Evolutionary conservation across 495 filamentous ascomycete genomes (phyloP), one percentile per base, ranked within the genome.

Genomic region (Xylaria sp.): DNA sequence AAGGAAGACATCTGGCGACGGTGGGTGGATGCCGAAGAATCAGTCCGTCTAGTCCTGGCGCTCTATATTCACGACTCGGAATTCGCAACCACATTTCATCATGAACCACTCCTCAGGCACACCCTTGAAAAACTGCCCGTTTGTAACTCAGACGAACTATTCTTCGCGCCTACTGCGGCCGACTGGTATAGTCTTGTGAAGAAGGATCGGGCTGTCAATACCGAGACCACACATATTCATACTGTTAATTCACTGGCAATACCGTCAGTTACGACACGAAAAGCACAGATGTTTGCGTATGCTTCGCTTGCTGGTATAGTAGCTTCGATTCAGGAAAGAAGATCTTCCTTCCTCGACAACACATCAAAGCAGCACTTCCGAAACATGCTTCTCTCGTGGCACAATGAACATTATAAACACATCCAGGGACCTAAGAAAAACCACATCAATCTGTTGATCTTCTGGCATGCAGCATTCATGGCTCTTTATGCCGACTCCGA

Each of bases 391-490:
- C 66, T 68, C 35, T 68, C 66, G 29, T 68, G 66, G 66, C 53
- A 68, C 53, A 55, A 68, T 50, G 66, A 68, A 31, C 40, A 68
- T 37, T 68, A 68, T 43, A 61, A 21, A 19, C 53, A 68, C 53
- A 58, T 68, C 7, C 66, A 68, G 17, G 40, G 53, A 24, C 52
- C 53, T 24, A 68, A 46, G 53, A 68, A 68, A 53, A 44, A 68
- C 55, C 66, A 68, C 29, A 68, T 68, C 40, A 68, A 68, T 67
- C 73, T 83, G 9, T 74, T 75, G 33, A 75, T 82, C 19, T 73
- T 83, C 29, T 83, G 81, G 81, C 81, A 83, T 46, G 72, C 74
- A 0, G 71, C 78, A 4, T 82, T 78, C 70, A 80, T 82, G 61
- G 71, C 63, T 21, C 63, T 82, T 0, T 80, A 79, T 69, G 71